Percentiles rank a stretch among this genome's conserved stretches.
Conservation (phyloP, 768 basidiomycete genomes). For the Lactarius hengduanensis region DNA sequence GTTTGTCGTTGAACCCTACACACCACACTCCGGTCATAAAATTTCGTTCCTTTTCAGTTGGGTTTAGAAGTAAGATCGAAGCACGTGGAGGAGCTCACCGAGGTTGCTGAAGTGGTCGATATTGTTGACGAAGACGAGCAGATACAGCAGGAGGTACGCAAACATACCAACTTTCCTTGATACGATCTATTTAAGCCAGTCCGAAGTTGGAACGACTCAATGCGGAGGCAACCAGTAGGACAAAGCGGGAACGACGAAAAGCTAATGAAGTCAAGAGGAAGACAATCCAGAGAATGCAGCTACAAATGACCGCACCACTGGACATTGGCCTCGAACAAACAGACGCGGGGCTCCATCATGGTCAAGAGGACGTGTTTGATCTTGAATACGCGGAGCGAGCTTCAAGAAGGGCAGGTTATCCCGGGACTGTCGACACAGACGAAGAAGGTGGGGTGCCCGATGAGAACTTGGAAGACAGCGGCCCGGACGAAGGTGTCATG, state of each 20-base stretch:
- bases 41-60: slow-evolving; percentile 44
- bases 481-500: slow-evolving; percentile 44
- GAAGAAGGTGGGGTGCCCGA: slow-evolving; percentile 48
- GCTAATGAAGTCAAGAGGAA: slow-evolving; percentile 86
- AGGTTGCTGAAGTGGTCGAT: slow-evolving; percentile 62
- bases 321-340: slow-evolving; percentile 90
- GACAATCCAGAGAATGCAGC: slow-evolving; percentile 91
- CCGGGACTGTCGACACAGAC: slow-evolving; percentile 29
- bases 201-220: slow-evolving; percentile 80
- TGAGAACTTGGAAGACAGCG: slow-evolving; percentile 42
- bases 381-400: slow-evolving; percentile 60
- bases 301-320: slow-evolving; percentile 96
- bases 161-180: slow-evolving; percentile 14
- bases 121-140: slow-evolving; percentile 84
- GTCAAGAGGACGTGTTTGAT: slow-evolving; percentile 88
- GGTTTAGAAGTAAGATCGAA: slow-evolving; percentile 83
- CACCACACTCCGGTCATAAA: background rate
- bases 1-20: slow-evolving; percentile 41
- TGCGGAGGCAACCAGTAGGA: slow-evolving; percentile 65
- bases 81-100: slow-evolving; percentile 70
- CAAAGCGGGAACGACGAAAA: slow-evolving; percentile 78
- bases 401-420: slow-evolving; percentile 41
- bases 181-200: slow-evolving; percentile 14
- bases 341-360: slow-evolving; percentile 68
- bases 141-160: slow-evolving; percentile 80